These are phyloP conservation scores for Hyphopichia burtonii DNA, from an alignment of 1,139 yeast species.

Conservation along the genomic window DNA sequence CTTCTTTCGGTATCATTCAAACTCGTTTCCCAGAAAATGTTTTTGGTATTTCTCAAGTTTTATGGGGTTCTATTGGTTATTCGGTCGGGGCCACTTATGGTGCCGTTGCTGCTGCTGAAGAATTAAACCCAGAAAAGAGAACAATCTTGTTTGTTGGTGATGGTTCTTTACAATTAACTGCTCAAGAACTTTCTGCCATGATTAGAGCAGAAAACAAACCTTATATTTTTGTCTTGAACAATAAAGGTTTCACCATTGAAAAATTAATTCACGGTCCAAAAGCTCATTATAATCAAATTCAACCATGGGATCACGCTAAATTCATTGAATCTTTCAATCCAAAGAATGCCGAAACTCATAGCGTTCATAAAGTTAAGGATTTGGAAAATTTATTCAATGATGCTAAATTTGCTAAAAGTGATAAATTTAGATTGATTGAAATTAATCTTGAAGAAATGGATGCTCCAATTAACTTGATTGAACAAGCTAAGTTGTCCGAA, in stretches of 20 bases:
- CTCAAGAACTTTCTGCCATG: slow-evolving; percentile 43
- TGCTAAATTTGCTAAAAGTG: slow-evolving; percentile 15
- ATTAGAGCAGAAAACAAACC: slow-evolving; percentile 29
- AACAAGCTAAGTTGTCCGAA: slow-evolving; percentile 12
- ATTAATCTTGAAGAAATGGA: slow-evolving; percentile 25
- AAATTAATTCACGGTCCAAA: slow-evolving; percentile 37
- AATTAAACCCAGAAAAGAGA: slow-evolving; percentile 30
- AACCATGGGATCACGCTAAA: slow-evolving; percentile 38
- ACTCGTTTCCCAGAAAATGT: slow-evolving; percentile 34
- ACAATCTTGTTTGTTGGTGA: slow-evolving; percentile 41
- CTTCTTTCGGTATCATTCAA: slow-evolving; percentile 43
- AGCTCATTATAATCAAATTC: slow-evolving; percentile 38
- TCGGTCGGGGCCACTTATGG: slow-evolving; percentile 33
- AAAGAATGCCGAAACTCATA: slow-evolving; percentile 17
- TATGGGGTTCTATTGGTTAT: slow-evolving; percentile 34
- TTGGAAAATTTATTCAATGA: slow-evolving; percentile 19
- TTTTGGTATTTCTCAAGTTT: slow-evolving; percentile 39
- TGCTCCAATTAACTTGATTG: slow-evolving; percentile 21
- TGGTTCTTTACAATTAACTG: slow-evolving; percentile 44
- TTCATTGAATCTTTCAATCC: slow-evolving; percentile 30
- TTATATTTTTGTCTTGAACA: slow-evolving; percentile 38
- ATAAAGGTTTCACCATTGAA: slow-evolving; percentile 42
- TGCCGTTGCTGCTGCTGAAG: slow-evolving; percentile 35
- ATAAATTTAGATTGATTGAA: slow-evolving; percentile 23
- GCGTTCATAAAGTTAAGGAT: slow-evolving; percentile 18